Evolutionary conservation across 2,329 filamentous ascomycete species (phyloP).

Genomic region (Beauveria pseudobassiana): DNA sequence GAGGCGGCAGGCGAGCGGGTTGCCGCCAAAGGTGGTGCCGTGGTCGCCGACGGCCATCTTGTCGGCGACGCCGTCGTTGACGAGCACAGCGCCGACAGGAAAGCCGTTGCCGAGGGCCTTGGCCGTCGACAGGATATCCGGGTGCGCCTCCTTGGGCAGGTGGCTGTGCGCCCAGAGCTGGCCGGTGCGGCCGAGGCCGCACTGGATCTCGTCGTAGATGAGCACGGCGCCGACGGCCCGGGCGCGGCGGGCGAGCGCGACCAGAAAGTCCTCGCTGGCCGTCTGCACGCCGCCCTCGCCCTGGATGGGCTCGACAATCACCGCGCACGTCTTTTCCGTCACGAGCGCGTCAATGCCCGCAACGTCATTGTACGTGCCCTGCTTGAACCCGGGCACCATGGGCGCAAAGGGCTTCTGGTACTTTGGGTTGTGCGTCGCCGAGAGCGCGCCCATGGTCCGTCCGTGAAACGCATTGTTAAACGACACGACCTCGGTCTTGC

Average conservation of each 20-base stretch:
- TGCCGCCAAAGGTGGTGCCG: conserved; percentile 90
- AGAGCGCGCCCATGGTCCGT: conserved; percentile 88
- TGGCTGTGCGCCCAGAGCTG: conserved; percentile 79
- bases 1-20: conserved; percentile 76
- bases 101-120: conserved; percentile 97
- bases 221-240: conserved; percentile 81
- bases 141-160: conserved; percentile 73
- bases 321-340: conserved; percentile 80
- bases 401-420: conserved; percentile 93
- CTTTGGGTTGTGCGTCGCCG: conserved; percentile 96
- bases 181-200: conserved; percentile 81
- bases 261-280: conserved; percentile 74
- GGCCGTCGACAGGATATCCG: conserved; percentile 87
- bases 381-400: conserved; percentile 89
- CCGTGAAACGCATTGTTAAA: conserved; percentile 94
- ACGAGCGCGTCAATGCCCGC: conserved; percentile 64
- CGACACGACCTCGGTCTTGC: conserved; percentile 78
- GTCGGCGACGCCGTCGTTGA: conserved; percentile 32
- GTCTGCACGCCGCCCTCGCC: conserved; percentile 90
- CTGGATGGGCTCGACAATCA: conserved; percentile 95
- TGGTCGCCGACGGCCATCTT: conserved; percentile 63
- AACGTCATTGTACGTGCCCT: conserved; percentile 80
- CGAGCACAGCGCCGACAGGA: conserved; percentile 69
- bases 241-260: conserved; percentile 76
- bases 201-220: conserved; percentile 97